Conservation (phyloP, 768 basidiomycete genomes). For the Termitomyces sp. region DNA sequence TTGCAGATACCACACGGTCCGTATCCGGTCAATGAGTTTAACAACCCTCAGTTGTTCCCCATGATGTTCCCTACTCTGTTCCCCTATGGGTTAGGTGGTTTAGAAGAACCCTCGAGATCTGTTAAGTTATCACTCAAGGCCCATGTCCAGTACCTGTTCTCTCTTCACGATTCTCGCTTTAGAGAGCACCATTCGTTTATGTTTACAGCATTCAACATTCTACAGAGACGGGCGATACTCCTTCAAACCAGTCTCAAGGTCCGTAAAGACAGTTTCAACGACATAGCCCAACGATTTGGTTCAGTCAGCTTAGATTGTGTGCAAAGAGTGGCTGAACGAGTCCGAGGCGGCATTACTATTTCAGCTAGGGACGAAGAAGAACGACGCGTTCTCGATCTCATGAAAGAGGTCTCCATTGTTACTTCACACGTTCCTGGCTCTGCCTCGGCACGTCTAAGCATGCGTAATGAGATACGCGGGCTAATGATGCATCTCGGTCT, state of each 20-base stretch:
- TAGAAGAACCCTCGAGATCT: conserved; percentile 24
- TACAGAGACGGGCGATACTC: background rate
- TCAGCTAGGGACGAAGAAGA: conserved; percentile 7
- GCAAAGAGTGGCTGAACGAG: background rate
- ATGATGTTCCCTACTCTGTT: conserved; percentile 7
- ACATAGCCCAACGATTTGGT: background rate
- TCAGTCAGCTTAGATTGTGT: background rate
- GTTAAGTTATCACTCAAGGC: conserved; percentile 23
- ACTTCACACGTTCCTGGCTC: conserved; percentile 17
- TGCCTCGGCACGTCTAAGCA: conserved; percentile 12
- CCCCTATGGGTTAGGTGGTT: conserved; percentile 27
- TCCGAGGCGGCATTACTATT: background rate
- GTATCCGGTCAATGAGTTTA: conserved; percentile 4
- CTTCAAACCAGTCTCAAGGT: conserved; percentile 13
- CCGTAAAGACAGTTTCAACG: conserved; percentile 18
- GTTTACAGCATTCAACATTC: background rate
- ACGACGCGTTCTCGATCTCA: conserved; percentile 9
- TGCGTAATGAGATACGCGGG: conserved; percentile 36
- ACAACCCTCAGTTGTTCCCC: conserved; percentile 2
- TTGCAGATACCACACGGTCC: background rate
- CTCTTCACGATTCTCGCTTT: conserved; percentile 17
- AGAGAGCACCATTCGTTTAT: background rate
- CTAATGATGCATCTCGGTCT: conserved; percentile 31
- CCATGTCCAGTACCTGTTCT: conserved; percentile 31
- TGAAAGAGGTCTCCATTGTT: conserved; percentile 4